These are phyloP conservation scores for Chrysoporthe cubensis DNA, from an alignment of 2,329 filamentous ascomycete genomes.

Conservation along the genomic window DNA sequence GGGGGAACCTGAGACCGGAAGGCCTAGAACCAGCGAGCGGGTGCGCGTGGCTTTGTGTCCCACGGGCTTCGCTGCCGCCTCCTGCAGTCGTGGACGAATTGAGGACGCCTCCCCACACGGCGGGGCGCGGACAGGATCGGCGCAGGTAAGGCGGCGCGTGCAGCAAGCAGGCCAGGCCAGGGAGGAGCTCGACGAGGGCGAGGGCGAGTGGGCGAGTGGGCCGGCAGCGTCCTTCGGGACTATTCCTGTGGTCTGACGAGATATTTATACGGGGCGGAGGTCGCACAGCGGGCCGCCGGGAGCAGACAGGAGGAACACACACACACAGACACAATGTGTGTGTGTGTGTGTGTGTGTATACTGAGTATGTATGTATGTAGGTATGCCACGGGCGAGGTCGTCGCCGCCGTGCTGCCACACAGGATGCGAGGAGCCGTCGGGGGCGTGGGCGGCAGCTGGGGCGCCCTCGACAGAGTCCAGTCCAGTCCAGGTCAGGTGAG, in stretches of 20 bases:
- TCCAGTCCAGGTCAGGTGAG: not conserved
- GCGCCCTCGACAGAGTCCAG: too few relatives aligned
- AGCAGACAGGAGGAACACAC: not conserved
- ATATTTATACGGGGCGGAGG: slow-evolving; percentile 2
- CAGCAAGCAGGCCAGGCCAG: not conserved
- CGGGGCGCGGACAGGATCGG: not conserved
- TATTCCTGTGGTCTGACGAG: slow-evolving; percentile 7
- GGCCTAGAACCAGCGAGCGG: not conserved
- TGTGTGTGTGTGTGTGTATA: too few relatives aligned
- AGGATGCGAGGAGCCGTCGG: not conserved
- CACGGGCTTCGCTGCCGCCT: not conserved
- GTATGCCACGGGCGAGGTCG: too few relatives aligned
- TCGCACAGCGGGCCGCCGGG: not conserved
- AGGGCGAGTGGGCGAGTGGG: not conserved
- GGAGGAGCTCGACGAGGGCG: too few relatives aligned
- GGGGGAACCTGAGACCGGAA: not conserved
- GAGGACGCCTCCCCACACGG: not conserved
- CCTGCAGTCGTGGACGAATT: not conserved
- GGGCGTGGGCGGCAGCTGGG: too few relatives aligned
- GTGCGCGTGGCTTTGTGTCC: not conserved
- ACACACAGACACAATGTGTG: too few relatives aligned
- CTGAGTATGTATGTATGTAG: too few relatives aligned
- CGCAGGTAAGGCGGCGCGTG: not conserved
- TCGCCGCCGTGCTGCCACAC: not conserved
- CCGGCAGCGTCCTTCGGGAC: not conserved